These are phyloP conservation scores for Ustilago bromivora DNA, from an alignment of 1,284 basidiomycete species.

Conservation along the genomic window DNA sequence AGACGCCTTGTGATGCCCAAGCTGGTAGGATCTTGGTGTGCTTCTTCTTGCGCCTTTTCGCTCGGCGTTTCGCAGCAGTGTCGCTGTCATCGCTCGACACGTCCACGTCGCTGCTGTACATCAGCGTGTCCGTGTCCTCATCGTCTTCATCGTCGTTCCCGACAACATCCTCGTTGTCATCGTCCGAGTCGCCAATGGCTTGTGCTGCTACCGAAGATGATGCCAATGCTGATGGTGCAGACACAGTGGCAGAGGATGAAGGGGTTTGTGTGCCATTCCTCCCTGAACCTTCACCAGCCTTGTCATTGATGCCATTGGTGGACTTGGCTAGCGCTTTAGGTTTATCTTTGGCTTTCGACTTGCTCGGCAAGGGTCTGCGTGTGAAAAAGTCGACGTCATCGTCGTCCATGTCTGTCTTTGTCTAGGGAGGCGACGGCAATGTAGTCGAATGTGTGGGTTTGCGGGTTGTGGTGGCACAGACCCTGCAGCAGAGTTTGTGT, in stretches of 20 bases:
- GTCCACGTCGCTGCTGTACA: conserved; percentile 24
- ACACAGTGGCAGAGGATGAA: neutral
- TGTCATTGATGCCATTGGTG: neutral
- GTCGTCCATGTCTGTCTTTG: conserved; percentile 38
- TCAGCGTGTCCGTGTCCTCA: conserved; percentile 5
- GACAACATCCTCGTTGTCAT: neutral
- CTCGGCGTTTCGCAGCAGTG: conserved; percentile 13
- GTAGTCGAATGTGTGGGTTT: neutral
- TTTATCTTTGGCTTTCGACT: conserved; percentile 19
- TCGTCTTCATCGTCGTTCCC: conserved; percentile 25
- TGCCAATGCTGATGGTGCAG: conserved; percentile 4
- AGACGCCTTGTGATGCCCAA: conserved; percentile 21
- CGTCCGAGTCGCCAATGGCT: conserved; percentile 2
- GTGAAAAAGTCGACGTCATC: conserved; percentile 39
- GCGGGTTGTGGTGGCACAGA: neutral
- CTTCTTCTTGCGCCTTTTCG: conserved; percentile 38
- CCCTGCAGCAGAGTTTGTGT: neutral
- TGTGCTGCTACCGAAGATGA: conserved; percentile 2
- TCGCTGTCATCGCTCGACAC: conserved; percentile 25
- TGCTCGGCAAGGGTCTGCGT: conserved; percentile 18
- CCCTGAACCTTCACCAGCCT: neutral
- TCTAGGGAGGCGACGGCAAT: neutral
- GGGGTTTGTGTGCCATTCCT: neutral
- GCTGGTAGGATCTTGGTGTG: conserved; percentile 18
- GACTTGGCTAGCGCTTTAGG: conserved; percentile 7